A percentile compares a stretch with the other conserved stretches of the same genome.
phyloP scores from a whole-genome alignment of 805 yeast species.

The Lachancea fermentati region DNA sequence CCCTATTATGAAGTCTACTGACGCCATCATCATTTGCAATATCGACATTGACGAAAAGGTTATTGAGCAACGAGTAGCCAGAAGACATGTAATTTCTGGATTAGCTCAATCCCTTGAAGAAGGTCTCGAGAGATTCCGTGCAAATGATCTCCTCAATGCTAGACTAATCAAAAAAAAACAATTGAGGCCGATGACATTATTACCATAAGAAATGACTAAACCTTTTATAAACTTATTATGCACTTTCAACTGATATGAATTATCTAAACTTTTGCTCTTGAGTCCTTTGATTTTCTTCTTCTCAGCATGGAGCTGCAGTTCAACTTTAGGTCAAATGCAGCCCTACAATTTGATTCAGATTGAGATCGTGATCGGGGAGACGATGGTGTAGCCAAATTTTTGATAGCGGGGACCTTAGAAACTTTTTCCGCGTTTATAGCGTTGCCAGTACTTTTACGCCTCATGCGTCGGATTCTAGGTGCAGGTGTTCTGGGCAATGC shows the following conservation, averaged over 20 bases:
- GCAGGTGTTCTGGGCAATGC: conserved; percentile 1
- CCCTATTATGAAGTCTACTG: conserved; percentile 14
- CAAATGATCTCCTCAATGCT: conserved; percentile 66
- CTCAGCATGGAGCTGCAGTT: conserved; percentile 26
- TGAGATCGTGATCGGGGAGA: not conserved
- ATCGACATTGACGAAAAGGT: conserved; percentile 41
- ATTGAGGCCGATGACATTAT: conserved; percentile 15
- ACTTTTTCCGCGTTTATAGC: not conserved
- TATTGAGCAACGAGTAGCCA: conserved; percentile 55
- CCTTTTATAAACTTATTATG: not conserved
- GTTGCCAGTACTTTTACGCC: not conserved
- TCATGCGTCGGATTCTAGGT: not conserved
- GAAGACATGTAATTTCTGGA: conserved; percentile 60
- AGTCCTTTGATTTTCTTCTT: conserved; percentile 18
- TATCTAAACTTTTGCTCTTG: not conserved
- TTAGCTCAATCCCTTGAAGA: conserved; percentile 41
- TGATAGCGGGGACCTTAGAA: not conserved
- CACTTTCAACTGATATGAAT: not conserved
- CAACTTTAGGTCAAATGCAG: conserved; percentile 19
- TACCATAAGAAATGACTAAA: conserved; percentile 20
- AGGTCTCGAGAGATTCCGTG: conserved; percentile 46
- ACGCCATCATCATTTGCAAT: conserved; percentile 45
- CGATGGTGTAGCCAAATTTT: not conserved
- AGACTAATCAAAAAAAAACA: conserved; percentile 19
- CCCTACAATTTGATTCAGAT: conserved; percentile 1